These are phyloP conservation scores for Microbotryum saponariae DNA, from an alignment of 1,284 basidiomycete genomes.

Conservation along the genomic window DNA sequence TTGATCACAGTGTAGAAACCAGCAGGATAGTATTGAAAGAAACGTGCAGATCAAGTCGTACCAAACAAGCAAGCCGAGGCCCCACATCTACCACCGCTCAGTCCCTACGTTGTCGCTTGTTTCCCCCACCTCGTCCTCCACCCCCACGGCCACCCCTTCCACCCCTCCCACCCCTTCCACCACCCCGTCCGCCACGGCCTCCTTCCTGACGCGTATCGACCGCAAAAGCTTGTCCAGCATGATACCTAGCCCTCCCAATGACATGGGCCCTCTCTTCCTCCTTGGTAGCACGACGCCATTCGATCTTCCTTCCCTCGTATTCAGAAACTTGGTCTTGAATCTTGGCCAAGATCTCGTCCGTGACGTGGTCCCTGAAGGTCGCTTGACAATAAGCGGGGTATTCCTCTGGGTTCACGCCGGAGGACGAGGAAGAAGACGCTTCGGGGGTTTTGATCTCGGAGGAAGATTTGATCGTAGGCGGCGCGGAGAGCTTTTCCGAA, in stretches of 20 bases:
- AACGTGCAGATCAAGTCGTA: no score
- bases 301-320: slow-evolving; percentile 42
- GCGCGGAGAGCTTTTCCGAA: slow-evolving; percentile 21
- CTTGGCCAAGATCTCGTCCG: slow-evolving; percentile 45
- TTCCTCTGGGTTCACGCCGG: slow-evolving; percentile 45
- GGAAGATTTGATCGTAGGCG: slow-evolving; percentile 25
- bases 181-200: slow-evolving; percentile 37
- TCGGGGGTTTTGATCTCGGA: slow-evolving; percentile 4
- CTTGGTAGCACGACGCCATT: slow-evolving; percentile 40
- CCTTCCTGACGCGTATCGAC: slow-evolving; percentile 42
- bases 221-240: slow-evolving; percentile 46
- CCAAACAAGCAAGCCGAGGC: no score
- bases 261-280: slow-evolving; percentile 69
- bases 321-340: slow-evolving; percentile 43
- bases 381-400: slow-evolving; percentile 44
- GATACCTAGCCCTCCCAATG: slow-evolving; percentile 58
- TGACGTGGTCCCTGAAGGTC: slow-evolving; percentile 43
- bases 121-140: slow-evolving; percentile 33
- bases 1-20: neutral
- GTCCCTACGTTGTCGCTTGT: slow-evolving; percentile 27
- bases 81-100: neutral
- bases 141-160: slow-evolving; percentile 37
- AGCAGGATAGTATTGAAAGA: no score
- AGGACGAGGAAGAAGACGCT: slow-evolving; percentile 40
- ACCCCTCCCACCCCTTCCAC: slow-evolving; percentile 40